Percentiles rank a stretch among this genome's conserved stretches.
phyloP scores from a whole-genome alignment of 352 stramenopile species.

The Phytopythium chamaehyphon region DNA sequence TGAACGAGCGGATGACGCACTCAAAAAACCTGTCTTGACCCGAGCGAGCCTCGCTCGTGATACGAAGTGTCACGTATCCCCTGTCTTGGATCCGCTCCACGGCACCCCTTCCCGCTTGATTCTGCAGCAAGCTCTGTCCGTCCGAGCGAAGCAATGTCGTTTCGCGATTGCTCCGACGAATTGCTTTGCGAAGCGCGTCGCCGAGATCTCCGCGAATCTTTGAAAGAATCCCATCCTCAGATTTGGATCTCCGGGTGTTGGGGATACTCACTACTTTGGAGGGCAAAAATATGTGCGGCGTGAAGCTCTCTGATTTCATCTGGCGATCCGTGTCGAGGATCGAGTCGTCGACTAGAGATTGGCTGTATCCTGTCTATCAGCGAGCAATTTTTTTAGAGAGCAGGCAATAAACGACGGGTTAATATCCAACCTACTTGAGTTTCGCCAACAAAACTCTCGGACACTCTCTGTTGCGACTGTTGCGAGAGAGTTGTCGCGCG shows the following conservation, averaged over 20 bases:
- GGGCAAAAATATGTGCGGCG: constrained; percentile 53
- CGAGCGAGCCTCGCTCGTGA: constrained; percentile 7
- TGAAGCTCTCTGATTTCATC: constrained; percentile 51
- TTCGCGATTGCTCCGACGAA: constrained; percentile 48
- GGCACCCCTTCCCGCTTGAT: constrained; percentile 16
- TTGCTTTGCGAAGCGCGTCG: constrained; percentile 46
- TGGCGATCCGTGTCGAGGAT: constrained; percentile 61
- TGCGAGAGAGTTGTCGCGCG: constrained; percentile 62
- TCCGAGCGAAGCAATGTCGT: constrained; percentile 55
- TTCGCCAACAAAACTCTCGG: constrained; percentile 1
- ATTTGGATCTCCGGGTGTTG: constrained; percentile 11
- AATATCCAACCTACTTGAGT: constrained; percentile 13
- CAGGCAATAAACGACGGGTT: too few species aligned
- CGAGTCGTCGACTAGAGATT: constrained; percentile 24
- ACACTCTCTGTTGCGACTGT: constrained; percentile 39
- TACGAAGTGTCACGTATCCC: constrained; percentile 29
- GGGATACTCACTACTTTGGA: constrained; percentile 19
- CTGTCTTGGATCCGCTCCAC: constrained; percentile 46
- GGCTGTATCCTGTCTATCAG: neutral
- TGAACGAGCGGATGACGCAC: constrained; percentile 23
- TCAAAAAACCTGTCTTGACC: constrained; percentile 17
- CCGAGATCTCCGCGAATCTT: constrained; percentile 62
- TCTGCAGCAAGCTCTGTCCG: constrained; percentile 42
- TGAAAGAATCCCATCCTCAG: constrained; percentile 16
- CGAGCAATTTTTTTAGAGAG: constrained; percentile 6